Percentiles rank a stretch among this genome's conserved stretches.
Evolutionary conservation across 2,329 filamentous ascomycete genomes (phyloP).

Genomic region (Xylariaceae sp.): DNA sequence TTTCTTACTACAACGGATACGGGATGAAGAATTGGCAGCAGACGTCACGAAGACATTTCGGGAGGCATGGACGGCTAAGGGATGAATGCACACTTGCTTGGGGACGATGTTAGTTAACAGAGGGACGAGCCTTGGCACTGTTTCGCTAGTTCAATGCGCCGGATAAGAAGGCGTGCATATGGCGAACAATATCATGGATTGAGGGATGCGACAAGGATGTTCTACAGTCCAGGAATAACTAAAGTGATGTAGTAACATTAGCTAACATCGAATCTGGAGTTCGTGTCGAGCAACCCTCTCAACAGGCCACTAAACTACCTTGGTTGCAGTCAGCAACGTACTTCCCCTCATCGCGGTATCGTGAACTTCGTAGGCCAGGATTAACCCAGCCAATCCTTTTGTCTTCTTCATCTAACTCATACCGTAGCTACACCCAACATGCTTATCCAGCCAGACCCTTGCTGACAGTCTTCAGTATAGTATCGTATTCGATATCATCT

Average conservation of each 20-base stretch:
- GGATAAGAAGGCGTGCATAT: conserved; percentile 4
- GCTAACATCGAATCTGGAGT: conserved; percentile 33
- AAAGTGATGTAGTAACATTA: conserved; percentile 32
- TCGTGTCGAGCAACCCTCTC: conserved; percentile 30
- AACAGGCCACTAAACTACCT: conserved; percentile 29
- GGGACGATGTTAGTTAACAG: background rate
- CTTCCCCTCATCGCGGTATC: conserved; percentile 25
- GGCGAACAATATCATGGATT: conserved; percentile 1
- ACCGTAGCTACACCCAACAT: background rate
- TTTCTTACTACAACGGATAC: conserved; percentile 73
- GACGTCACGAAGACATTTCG: conserved; percentile 64
- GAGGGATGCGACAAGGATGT: conserved; percentile 24
- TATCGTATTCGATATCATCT: conserved; percentile 75
- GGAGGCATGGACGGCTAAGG: conserved; percentile 58
- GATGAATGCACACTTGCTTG: conserved; percentile 17
- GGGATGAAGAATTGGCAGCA: conserved; percentile 61
- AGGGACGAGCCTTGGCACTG: background rate
- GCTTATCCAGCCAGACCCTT: conserved; percentile 52
- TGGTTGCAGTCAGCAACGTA: conserved; percentile 20
- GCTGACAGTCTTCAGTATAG: conserved; percentile 61
- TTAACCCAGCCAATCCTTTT: conserved; percentile 13
- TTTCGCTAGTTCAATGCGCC: background rate
- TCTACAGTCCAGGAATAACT: conserved; percentile 29
- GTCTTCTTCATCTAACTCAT: conserved; percentile 13
- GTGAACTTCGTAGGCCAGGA: conserved; percentile 25